phyloP scores from a whole-genome alignment of 2,329 filamentous ascomycete species.

The Dendryphion nanum region DNA sequence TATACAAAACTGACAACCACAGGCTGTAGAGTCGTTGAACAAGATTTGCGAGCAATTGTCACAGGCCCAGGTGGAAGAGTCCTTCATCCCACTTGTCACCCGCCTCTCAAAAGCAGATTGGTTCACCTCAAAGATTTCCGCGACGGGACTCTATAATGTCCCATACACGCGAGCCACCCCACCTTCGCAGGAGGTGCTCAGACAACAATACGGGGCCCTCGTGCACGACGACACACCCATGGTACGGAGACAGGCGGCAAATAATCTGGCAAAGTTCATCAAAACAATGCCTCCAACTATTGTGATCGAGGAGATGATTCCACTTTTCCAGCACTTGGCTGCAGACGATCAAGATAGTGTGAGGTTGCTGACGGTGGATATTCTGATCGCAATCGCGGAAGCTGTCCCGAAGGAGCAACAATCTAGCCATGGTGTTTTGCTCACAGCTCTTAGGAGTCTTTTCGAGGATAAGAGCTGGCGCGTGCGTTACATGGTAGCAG shows the following conservation, averaged over 20 bases:
- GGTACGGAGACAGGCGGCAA: constrained; percentile 95
- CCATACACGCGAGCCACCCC: constrained; percentile 90
- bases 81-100: constrained; percentile 93
- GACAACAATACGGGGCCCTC: constrained; percentile 86
- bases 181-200: constrained; percentile 83
- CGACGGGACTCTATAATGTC: constrained; percentile 88
- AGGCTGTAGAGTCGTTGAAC: constrained; percentile 97
- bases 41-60: constrained; percentile 96
- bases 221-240: constrained; percentile 99
- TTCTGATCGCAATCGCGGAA: constrained; percentile 94
- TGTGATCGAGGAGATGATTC: constrained; percentile 98
- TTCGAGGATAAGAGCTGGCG: constrained; percentile 99
- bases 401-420: constrained; percentile 98
- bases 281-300: constrained; percentile 91
- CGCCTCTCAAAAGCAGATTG: constrained; percentile 98
- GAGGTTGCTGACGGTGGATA: constrained; percentile 89
- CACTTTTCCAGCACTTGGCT: constrained; percentile 94
- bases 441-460: constrained; percentile 85
- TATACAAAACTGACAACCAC: constrained; percentile 28
- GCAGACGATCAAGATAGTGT: constrained; percentile 98
- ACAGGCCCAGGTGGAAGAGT: constrained; percentile 89
- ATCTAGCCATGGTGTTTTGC: constrained; percentile 87
- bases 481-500: constrained; percentile 98
- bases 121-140: constrained; percentile 99
- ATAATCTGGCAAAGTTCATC: constrained; percentile 94